Evolutionary conservation across 352 stramenopile species (phyloP), one percentile per base, ranked within the genome.

Genomic region (Elongisporangium undulatum): DNA sequence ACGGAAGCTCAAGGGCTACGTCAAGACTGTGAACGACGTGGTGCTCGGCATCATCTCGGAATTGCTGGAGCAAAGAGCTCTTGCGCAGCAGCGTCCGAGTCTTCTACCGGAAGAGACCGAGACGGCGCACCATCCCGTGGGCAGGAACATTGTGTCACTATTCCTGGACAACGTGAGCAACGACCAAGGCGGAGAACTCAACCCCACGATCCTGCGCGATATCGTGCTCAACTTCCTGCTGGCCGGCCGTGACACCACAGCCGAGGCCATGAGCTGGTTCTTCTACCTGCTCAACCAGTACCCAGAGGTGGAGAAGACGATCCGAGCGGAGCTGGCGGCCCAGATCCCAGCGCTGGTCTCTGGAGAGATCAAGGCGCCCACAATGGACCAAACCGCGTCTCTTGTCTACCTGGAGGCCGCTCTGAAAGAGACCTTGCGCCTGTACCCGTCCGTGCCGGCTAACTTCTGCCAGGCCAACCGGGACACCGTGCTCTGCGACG

Each of bases 151-250:
- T 19, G 72, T 83, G 5, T 81, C 69, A 29, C 63, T 86, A 4
- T 83, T 86, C 54, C 51, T 89, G n/a, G 66, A 74, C 22, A 67
- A 49, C 9, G 67, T 68, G 15, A 68, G 56, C 21, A 49, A 62
- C 41, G 38, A 71, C n/a, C 41, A 67, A 4, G n/a, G n/a, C n/a
- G n/a, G n/a, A n/a, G n/a, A n/a, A n/a, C n/a, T n/a, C n/a, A n/a
- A n/a, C n/a, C n/a, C n/a, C n/a, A n/a, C n/a, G n/a, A n/a, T n/a
- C n/a, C 29, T 88, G n/a, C 74, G 72, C 12, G 72, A 81, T 57
- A 74, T 89, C 38, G 66, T 82, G 17, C 67, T 89, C 21, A 73
- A 70, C 15, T 74, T 79, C 4, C 62, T 85, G 23, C 59, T 85
- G 22, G 75, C 67, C 51, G 75, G 73, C 16, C 57, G 71, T 6